Percentiles rank a stretch among this genome's conserved stretches.
These are phyloP conservation scores for Geotrichum europaeum DNA, from an alignment of 1,139 yeast genomes.

Conservation along the genomic window DNA sequence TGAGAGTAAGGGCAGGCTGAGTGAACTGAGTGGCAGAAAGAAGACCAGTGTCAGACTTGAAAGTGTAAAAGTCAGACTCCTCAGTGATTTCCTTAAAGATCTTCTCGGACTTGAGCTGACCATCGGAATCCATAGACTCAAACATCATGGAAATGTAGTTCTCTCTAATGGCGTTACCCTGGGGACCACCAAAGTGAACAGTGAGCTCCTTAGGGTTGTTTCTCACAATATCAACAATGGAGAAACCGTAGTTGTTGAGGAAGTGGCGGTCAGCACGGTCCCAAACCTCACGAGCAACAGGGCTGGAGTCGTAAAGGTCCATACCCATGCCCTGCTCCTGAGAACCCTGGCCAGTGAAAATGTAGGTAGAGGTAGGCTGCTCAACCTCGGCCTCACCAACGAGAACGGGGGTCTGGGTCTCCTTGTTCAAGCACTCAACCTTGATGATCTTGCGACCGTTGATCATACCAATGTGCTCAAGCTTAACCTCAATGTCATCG, in stretches of 20 bases:
- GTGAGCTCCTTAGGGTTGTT: slow-evolving; percentile 95
- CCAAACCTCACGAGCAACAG: slow-evolving; percentile 94
- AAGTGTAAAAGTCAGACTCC: slow-evolving; percentile 75
- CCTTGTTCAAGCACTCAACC: slow-evolving; percentile 81
- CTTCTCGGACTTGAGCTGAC: slow-evolving; percentile 81
- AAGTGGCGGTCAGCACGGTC: slow-evolving; percentile 95
- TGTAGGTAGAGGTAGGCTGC: slow-evolving; percentile 94
- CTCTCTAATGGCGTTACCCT: slow-evolving; percentile 90
- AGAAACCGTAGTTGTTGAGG: slow-evolving; percentile 90
- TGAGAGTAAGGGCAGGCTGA: slow-evolving; percentile 96
- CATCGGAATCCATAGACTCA: slow-evolving; percentile 85
- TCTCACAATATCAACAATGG: slow-evolving; percentile 88
- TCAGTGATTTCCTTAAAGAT: slow-evolving; percentile 89
- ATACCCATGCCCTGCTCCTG: slow-evolving; percentile 99
- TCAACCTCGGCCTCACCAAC: slow-evolving; percentile 97
- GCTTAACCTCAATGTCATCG: slow-evolving; percentile 76
- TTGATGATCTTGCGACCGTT: slow-evolving; percentile 96
- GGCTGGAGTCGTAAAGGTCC: slow-evolving; percentile 90
- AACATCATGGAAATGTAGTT: slow-evolving; percentile 96
- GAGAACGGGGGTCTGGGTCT: slow-evolving; percentile 64
- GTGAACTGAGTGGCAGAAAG: slow-evolving; percentile 98
- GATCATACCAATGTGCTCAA: slow-evolving; percentile 97
- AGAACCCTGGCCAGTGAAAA: slow-evolving; percentile 99
- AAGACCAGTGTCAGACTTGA: slow-evolving; percentile 90
- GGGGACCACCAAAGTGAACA: slow-evolving; percentile 95